Percentiles rank a stretch among this genome's conserved stretches.
These are phyloP conservation scores for Carnegiea gigantea DNA, from an alignment of 179 eudicot species.

Conservation along the genomic window DNA sequence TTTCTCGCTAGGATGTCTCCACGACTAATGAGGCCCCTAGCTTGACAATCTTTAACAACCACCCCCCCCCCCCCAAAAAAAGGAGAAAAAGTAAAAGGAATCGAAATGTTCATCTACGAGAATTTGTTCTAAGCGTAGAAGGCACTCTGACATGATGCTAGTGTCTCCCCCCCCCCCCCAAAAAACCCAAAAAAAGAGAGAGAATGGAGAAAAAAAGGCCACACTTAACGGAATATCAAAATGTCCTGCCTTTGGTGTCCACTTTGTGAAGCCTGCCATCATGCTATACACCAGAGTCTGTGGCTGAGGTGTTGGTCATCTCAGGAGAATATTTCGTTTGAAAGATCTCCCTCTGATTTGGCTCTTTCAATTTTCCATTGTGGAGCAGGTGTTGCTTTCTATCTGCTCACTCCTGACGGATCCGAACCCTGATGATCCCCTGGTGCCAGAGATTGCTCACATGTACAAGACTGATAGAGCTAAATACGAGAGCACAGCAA, in stretches of 20 bases:
- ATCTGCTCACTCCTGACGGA: conserved; percentile 4
- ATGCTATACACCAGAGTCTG: neutral
- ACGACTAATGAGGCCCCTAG: neutral
- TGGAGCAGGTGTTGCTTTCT: conserved; percentile 2
- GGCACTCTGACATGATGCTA: neutral
- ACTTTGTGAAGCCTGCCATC: neutral
- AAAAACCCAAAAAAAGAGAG: neutral
- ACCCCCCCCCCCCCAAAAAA: neutral
- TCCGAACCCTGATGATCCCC: conserved; percentile 10
- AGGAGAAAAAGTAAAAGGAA: neutral
- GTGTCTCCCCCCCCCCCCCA: neutral
- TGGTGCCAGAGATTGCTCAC: conserved; percentile 17
- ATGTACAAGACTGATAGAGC: conserved; percentile 15
- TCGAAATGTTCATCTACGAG: neutral
- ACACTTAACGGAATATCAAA: neutral
- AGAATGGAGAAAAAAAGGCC: neutral
- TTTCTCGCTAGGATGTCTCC: neutral
- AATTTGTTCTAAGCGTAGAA: neutral
- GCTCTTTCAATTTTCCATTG: neutral
- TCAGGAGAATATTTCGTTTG: neutral
- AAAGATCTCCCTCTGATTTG: neutral
- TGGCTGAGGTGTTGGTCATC: neutral
- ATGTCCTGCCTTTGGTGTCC: neutral
- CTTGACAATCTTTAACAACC: neutral
- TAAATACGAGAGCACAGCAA: conserved; percentile 13